These are phyloP conservation scores for Oleoguttula mirabilis DNA, from an alignment of 495 filamentous ascomycete species.

Conservation along the genomic window DNA sequence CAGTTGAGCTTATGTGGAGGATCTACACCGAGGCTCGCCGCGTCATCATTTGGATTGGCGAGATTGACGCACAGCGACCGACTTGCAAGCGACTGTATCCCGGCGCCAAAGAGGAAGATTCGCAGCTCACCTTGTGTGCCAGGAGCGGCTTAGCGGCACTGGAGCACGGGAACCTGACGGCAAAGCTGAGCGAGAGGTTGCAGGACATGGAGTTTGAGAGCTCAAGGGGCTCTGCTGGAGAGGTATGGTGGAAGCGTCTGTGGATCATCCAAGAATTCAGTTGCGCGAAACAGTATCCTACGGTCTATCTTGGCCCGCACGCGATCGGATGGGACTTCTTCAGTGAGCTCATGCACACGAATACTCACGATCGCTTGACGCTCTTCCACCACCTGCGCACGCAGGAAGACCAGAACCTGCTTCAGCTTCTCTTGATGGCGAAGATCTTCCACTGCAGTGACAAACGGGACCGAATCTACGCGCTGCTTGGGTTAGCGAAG, in stretches of 20 bases:
- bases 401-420: conserved; percentile 4
- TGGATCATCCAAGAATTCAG: conserved; percentile 9
- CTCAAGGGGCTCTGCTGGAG: background rate
- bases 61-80: background rate
- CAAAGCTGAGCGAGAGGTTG: conserved; percentile 3
- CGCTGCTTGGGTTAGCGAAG: conserved; percentile 2
- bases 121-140: conserved; percentile 3
- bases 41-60: conserved; percentile 5
- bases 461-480: conserved; percentile 3
- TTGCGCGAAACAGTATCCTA: background rate
- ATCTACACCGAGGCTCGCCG: conserved; percentile 8
- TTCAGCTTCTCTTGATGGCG: conserved; percentile 2
- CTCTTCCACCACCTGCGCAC: conserved; percentile 3
- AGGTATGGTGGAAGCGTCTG: conserved; percentile 11
- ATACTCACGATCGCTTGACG: conserved; percentile 1
- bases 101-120: background rate
- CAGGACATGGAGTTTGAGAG: conserved; percentile 2
- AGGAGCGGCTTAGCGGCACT: conserved; percentile 5
- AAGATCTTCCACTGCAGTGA: conserved; percentile 9
- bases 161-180: conserved; percentile 3
- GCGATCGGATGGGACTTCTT: conserved; percentile 10
- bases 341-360: conserved; percentile 1
- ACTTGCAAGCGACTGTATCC: conserved; percentile 4
- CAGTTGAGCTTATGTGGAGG: conserved; percentile 5
- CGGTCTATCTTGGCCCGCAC: conserved; percentile 7